Percentiles rank a stretch among this genome's conserved stretches.
Conservation (phyloP, 495 filamentous ascomycete genomes). For the Talaromyces trachyspermus region DNA sequence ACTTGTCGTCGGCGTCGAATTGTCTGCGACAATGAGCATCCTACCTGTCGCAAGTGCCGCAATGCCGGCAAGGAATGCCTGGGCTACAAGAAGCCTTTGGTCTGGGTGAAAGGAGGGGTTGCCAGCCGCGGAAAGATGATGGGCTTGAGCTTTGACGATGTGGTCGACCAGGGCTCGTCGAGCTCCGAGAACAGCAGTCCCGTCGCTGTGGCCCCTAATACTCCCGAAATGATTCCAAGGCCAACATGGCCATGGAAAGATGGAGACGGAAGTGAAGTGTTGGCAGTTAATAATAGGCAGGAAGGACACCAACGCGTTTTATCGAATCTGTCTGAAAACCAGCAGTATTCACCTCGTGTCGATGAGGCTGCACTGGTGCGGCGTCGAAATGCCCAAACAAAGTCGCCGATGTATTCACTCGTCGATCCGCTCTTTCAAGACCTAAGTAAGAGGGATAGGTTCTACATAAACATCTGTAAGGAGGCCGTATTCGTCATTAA, state of each 20-base stretch:
- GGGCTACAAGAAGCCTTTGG: conserved; percentile 51
- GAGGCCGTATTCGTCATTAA: background rate
- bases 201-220: no score
- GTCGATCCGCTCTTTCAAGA: conserved; percentile 39
- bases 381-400: background rate
- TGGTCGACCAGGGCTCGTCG: conserved; percentile 5
- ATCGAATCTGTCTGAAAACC: no score
- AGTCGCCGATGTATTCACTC: conserved; percentile 20
- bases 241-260: background rate
- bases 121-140: conserved; percentile 46
- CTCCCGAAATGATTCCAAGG: no score
- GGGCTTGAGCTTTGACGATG: conserved; percentile 40
- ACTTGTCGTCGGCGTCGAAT: conserved; percentile 45
- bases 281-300: background rate
- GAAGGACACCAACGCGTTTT: no score
- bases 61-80: conserved; percentile 56
- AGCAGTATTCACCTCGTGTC: no score
- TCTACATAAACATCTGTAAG: conserved; percentile 39
- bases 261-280: conserved; percentile 1
- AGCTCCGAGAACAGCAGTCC: background rate
- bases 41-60: conserved; percentile 55
- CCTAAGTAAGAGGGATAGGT: conserved; percentile 25
- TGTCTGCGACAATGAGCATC: conserved; percentile 54
- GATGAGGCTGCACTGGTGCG: no score
- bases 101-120: conserved; percentile 46